Evolutionary conservation across 495 filamentous ascomycete species (phyloP).

Genomic region (Alectoria sarmentosa): DNA sequence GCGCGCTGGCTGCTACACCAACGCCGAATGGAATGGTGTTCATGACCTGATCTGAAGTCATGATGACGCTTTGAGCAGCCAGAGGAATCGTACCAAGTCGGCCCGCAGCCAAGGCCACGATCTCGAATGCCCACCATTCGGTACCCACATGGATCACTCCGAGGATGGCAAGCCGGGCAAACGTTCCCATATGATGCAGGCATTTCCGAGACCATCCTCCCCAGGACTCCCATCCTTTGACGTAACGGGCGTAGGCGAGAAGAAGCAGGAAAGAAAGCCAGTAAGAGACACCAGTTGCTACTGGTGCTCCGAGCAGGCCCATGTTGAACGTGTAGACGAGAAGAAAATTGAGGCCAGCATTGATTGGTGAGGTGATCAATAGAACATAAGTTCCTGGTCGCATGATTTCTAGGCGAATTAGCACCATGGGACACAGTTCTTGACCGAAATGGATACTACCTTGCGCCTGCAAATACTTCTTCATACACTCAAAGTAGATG

Average conservation of each 20-base stretch:
- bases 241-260: slow-evolving; percentile 65
- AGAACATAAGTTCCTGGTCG: slow-evolving; percentile 82
- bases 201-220: slow-evolving; percentile 67
- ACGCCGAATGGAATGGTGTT: slow-evolving; percentile 91
- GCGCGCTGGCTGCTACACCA: slow-evolving; percentile 72
- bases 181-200: slow-evolving; percentile 59
- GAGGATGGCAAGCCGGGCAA: slow-evolving; percentile 67
- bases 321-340: slow-evolving; percentile 67
- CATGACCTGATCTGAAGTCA: slow-evolving; percentile 89
- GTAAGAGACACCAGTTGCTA: slow-evolving; percentile 81
- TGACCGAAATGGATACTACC: slow-evolving; percentile 38
- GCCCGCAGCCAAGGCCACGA: slow-evolving; percentile 85
- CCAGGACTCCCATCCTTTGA: slow-evolving; percentile 73
- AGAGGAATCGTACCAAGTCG: slow-evolving; percentile 74
- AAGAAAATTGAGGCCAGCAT: slow-evolving; percentile 68
- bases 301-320: slow-evolving; percentile 70
- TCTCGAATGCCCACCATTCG: slow-evolving; percentile 96
- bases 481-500: slow-evolving; percentile 85
- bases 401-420: slow-evolving; percentile 59
- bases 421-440: background rate
- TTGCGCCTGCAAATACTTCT: slow-evolving; percentile 90
- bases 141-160: slow-evolving; percentile 87
- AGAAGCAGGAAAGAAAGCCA: slow-evolving; percentile 79
- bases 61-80: slow-evolving; percentile 86
- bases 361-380: slow-evolving; percentile 74